Base-by-base conservation (phyloP, 345 rosid genomes). In the Citrus cavaleriei region DNA sequence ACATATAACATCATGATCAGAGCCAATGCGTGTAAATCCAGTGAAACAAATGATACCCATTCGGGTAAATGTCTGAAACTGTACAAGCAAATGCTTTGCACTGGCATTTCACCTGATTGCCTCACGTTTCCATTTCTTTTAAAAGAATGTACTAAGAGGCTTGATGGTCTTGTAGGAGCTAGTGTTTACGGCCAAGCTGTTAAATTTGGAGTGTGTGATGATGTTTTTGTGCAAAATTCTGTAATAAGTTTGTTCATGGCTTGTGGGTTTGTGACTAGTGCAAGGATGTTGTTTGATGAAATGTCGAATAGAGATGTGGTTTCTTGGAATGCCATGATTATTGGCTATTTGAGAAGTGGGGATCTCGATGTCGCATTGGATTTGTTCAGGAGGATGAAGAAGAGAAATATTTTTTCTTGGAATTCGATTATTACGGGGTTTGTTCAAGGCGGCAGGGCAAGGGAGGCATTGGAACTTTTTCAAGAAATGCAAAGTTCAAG, bases 121-220 rank as follows among this genome's bases (percentile, higher is more conserved):
- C 85, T 90, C 65, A 86, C 94, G 6, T 82, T 90, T 73, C 94
- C 94, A 8, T 90, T 90, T 75, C 81, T 90, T 14, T n/a, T 90
- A 54, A 90, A 90, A 85, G 92, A 86, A 72, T 87, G 91, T 74
- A 69, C 86, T 5, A 75, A 73, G 74, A 80, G 77, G 59, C 30
- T 72, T 8, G 84, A 86, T 72, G 22, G 75, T 34, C 70, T 40
- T 46, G 28, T 73, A 6, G 94, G 94, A 7, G 35, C 61, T 35
- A 51, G 75, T 68, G 51, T 90, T 74, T 88, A 89, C 63, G 88
- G 91, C 22, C 86, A 86, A 46, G 82, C 74, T 22, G 51, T 89
- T n/a, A 85, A 83, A 73, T 76, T 81, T 35, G 91, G 93, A 38
- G 68, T 85, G 61, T 64, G 21, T 67, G 7, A 54, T 34, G 89